Percentiles rank a stretch among this genome's conserved stretches.
Conservation (phyloP, 257 asterid species). For the Striga asiatica region DNA sequence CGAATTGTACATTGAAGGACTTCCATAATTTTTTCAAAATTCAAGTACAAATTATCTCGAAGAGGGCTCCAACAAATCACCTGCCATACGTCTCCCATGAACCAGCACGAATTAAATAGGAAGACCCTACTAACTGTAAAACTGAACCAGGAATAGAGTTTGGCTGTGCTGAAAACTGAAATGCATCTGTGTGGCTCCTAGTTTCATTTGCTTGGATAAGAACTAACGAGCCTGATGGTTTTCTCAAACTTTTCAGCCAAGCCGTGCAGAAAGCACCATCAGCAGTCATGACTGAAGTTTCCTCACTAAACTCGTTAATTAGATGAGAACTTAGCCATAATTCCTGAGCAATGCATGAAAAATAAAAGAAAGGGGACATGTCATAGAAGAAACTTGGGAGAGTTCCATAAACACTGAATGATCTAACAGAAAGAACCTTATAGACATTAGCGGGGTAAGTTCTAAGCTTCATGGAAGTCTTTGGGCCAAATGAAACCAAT, state of each 20-base stretch:
- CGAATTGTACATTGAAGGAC: background rate
- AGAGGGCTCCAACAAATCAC: slow-evolving; percentile 29
- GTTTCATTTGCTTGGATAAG: slow-evolving; percentile 53
- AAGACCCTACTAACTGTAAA: slow-evolving; percentile 73
- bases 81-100: slow-evolving; percentile 98
- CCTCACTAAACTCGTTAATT: slow-evolving; percentile 66
- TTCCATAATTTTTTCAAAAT: background rate
- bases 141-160: slow-evolving; percentile 80
- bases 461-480: slow-evolving; percentile 68
- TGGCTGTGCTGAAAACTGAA: slow-evolving; percentile 65
- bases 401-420: slow-evolving; percentile 6
- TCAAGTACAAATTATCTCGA: slow-evolving; percentile 13
- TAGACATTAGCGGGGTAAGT: slow-evolving; percentile 69
- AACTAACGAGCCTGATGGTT: slow-evolving; percentile 46
- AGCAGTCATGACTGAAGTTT: slow-evolving; percentile 45
- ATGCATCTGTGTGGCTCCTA: slow-evolving; percentile 21
- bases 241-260: slow-evolving; percentile 70
- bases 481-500: slow-evolving; percentile 85
- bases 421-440: slow-evolving; percentile 45
- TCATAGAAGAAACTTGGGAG: slow-evolving; percentile 7
- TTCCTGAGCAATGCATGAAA: slow-evolving; percentile 44
- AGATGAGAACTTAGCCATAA: slow-evolving; percentile 66
- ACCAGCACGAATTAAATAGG: slow-evolving; percentile 81
- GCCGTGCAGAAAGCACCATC: slow-evolving; percentile 77
- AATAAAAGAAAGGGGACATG: slow-evolving; percentile 7